Evolutionary conservation across 768 basidiomycete genomes (phyloP).

Genomic region (Psilocybe cubensis): DNA sequence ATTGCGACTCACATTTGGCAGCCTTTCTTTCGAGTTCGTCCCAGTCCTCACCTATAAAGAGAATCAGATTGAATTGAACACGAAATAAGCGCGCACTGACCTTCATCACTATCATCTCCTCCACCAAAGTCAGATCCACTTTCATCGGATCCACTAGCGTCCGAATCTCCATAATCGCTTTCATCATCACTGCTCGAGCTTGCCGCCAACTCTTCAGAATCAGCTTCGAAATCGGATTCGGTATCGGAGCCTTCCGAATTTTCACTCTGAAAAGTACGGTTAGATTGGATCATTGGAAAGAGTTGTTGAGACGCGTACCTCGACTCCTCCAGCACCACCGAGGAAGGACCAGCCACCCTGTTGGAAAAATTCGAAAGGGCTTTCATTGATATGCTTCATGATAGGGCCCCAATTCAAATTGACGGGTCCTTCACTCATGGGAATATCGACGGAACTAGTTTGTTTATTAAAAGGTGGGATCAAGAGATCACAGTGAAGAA

Average conservation of each 20-base stretch:
- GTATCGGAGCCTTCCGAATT: constrained; percentile 48
- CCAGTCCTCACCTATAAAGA: constrained; percentile 82
- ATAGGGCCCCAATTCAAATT: constrained; percentile 98
- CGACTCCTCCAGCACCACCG: constrained; percentile 68
- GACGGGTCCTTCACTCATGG: constrained; percentile 93
- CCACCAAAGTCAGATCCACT: constrained; percentile 68
- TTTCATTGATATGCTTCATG: constrained; percentile 98
- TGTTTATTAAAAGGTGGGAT: constrained; percentile 7
- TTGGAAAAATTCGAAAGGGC: constrained; percentile 93
- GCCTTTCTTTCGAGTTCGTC: constrained; percentile 93
- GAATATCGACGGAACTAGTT: constrained; percentile 93
- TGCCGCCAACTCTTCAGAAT: constrained; percentile 58
- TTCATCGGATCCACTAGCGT: constrained; percentile 63
- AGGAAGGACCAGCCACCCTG: constrained; percentile 97
- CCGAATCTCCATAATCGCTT: constrained; percentile 73
- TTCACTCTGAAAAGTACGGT: constrained; percentile 36
- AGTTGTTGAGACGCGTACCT: constrained; percentile 48
- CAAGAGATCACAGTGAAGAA: constrained; percentile 2
- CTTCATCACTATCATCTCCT: constrained; percentile 64
- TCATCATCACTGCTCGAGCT: constrained; percentile 57
- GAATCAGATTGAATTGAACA: constrained; percentile 6
- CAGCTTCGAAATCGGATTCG: constrained; percentile 58
- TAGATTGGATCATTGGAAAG: not conserved
- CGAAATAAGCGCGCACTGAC: constrained; percentile 29
- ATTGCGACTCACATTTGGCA: constrained; percentile 78